A percentile compares a stretch with the other conserved stretches of the same genome.
Evolutionary conservation across 2,329 filamentous ascomycete species (phyloP).

Genomic region (Claviceps quebecensis): DNA sequence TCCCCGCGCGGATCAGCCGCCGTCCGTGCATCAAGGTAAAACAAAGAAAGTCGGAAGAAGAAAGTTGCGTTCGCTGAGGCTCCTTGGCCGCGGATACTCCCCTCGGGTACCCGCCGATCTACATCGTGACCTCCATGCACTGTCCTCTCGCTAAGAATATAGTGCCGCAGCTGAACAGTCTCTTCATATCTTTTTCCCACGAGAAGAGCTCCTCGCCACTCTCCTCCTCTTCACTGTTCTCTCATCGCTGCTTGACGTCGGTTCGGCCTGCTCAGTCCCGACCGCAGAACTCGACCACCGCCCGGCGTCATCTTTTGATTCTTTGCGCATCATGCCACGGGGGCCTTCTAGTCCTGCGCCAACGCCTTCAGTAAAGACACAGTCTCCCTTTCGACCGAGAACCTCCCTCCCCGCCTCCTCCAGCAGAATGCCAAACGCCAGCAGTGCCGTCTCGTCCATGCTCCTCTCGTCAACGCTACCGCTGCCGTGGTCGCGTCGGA

Average conservation of each 20-base stretch:
- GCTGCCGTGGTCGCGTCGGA: slow-evolving; percentile 6
- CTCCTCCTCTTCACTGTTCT: slow-evolving; percentile 19
- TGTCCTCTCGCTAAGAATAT: neutral
- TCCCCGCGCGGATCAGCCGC: no score
- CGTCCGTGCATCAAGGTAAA: no score
- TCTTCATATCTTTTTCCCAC: neutral
- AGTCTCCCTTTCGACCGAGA: slow-evolving; percentile 51
- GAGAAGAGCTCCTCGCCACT: slow-evolving; percentile 6
- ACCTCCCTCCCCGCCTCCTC: slow-evolving; percentile 52
- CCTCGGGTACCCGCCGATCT: neutral
- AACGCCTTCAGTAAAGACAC: slow-evolving; percentile 53
- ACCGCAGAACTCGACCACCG: slow-evolving; percentile 8
- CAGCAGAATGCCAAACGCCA: slow-evolving; percentile 61
- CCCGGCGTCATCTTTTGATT: slow-evolving; percentile 8
- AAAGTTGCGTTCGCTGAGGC: no score
- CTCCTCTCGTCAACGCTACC: slow-evolving; percentile 37
- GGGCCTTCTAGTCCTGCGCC: neutral
- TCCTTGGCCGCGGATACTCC: no score
- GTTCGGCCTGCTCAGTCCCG: slow-evolving; percentile 12
- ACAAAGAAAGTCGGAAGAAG: no score
- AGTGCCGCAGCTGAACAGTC: neutral
- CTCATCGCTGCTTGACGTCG: slow-evolving; percentile 10
- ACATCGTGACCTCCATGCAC: neutral
- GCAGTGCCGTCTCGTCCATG: slow-evolving; percentile 65
- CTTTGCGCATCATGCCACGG: neutral